These are phyloP conservation scores for Xylariaceae sp. DNA, from an alignment of 2,329 filamentous ascomycete genomes.

Conservation along the genomic window DNA sequence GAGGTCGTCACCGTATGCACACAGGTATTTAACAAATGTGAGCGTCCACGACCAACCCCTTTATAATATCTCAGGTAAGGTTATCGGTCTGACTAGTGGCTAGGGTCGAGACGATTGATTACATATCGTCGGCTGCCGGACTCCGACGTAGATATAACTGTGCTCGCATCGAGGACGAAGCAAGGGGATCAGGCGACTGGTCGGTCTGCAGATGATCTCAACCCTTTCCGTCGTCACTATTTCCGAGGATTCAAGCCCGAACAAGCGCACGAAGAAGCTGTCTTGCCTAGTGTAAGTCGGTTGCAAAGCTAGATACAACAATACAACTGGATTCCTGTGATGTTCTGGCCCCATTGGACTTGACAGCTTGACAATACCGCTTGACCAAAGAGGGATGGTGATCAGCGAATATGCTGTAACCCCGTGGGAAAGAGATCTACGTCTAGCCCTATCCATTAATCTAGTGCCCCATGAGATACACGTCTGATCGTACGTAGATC, in stretches of 20 bases:
- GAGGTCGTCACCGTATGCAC: constrained; percentile 70
- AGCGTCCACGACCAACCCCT: constrained; percentile 22
- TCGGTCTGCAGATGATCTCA: constrained; percentile 52
- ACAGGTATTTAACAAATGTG: constrained; percentile 87
- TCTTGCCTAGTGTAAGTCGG: constrained; percentile 3
- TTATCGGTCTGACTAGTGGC: constrained; percentile 15
- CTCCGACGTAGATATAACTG: constrained; percentile 43
- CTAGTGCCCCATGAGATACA: neutral
- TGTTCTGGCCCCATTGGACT: neutral
- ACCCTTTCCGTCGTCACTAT: constrained; percentile 55
- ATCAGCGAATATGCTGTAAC: no score
- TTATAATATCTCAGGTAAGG: neutral
- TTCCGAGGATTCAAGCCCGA: constrained; percentile 49
- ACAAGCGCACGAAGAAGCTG: constrained; percentile 14
- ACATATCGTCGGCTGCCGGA: constrained; percentile 73
- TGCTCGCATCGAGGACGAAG: constrained; percentile 34
- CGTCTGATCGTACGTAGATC: neutral
- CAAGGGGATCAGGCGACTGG: constrained; percentile 34
- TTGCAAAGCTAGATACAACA: constrained; percentile 4
- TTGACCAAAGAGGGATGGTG: neutral
- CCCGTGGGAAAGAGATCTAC: no score
- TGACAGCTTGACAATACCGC: neutral
- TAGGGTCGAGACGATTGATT: constrained; percentile 82
- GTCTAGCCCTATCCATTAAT: no score
- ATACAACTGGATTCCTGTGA: neutral